Evolutionary conservation across 495 filamentous ascomycete genomes (phyloP).

Genomic region (Tuber microsphaerosporum): DNA sequence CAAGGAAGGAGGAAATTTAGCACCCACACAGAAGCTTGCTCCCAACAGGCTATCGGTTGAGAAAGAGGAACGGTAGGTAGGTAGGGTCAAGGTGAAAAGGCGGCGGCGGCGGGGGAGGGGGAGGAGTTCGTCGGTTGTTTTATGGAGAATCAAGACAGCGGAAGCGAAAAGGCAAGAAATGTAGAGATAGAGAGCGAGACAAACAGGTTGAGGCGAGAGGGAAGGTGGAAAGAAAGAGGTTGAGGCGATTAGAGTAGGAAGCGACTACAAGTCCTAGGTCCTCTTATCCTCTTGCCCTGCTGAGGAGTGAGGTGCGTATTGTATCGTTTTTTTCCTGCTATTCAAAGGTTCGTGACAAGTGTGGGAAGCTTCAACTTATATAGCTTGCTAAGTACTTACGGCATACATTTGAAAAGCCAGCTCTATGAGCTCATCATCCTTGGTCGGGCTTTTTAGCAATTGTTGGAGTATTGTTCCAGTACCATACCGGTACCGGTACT

Average conservation of each 20-base stretch:
- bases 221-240: background rate
- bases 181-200: background rate
- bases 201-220: background rate
- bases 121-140: background rate
- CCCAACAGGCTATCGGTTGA: background rate
- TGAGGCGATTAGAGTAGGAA: background rate
- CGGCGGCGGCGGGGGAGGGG: background rate
- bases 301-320: background rate
- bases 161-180: background rate
- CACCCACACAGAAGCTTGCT: background rate
- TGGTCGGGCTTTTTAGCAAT: background rate
- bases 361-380: slow-evolving; percentile 3
- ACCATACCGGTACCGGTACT: background rate
- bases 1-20: background rate
- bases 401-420: background rate
- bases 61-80: background rate
- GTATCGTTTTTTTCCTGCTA: background rate
- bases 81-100: background rate
- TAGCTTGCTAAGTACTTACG: background rate
- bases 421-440: background rate
- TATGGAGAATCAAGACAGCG: background rate
- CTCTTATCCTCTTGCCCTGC: background rate
- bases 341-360: background rate
- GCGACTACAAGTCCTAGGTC: background rate
- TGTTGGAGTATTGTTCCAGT: background rate